Evolutionary conservation across 2,329 filamentous ascomycete genomes (phyloP).

Genomic region (Polytolypa hystricis): DNA sequence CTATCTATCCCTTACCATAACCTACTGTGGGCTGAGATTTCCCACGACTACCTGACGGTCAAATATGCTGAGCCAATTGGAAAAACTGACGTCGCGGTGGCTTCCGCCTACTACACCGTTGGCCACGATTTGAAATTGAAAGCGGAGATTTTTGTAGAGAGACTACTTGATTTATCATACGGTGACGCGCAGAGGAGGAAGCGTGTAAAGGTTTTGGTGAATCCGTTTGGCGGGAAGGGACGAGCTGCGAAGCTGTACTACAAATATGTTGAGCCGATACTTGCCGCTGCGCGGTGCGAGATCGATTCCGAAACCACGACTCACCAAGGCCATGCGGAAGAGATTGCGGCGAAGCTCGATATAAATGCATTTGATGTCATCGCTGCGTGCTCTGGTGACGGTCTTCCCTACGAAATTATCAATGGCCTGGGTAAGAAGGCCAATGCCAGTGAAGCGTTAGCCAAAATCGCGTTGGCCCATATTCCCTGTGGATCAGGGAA

Average conservation of each 20-base stretch:
- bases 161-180: constrained; percentile 61
- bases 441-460: constrained; percentile 64
- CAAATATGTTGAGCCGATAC: constrained; percentile 65
- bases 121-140: constrained; percentile 40
- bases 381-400: constrained; percentile 83
- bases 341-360: constrained; percentile 65
- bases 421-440: constrained; percentile 72
- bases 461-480: constrained; percentile 69
- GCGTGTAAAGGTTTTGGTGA: constrained; percentile 77
- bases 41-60: constrained; percentile 52
- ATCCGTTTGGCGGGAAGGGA: constrained; percentile 81
- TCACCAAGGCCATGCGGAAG: constrained; percentile 63
- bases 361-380: constrained; percentile 74
- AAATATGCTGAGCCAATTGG: constrained; percentile 56
- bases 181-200: constrained; percentile 56
- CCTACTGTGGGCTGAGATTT: constrained; percentile 67
- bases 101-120: constrained; percentile 51
- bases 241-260: constrained; percentile 62
- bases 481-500: constrained; percentile 92
- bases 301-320: constrained; percentile 64
- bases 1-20: constrained; percentile 66
- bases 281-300: constrained; percentile 67
- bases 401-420: constrained; percentile 84
- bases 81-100: constrained; percentile 50
- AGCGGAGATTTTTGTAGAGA: constrained; percentile 51